Conservation (phyloP, 345 rosid species). For the Eucalyptus shirleyi region DNA sequence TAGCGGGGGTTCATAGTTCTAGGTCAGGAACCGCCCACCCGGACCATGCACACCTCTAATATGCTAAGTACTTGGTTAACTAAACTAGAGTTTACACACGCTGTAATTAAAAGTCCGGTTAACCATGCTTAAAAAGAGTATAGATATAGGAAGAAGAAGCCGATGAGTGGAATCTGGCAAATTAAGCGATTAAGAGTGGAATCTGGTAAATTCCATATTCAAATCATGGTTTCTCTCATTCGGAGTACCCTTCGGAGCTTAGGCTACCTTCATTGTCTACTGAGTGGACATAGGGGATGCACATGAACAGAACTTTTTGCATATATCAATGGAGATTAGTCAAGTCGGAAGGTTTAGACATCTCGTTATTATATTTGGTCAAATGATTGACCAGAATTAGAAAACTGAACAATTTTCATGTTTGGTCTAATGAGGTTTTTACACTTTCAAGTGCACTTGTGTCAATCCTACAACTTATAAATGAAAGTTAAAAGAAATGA, state of each 20-base stretch:
- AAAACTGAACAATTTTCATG: background rate
- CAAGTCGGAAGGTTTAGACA: too few species aligned
- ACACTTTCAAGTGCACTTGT: background rate
- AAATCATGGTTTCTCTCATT: background rate
- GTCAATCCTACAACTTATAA: background rate
- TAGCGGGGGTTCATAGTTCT: too few species aligned
- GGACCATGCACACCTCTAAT: too few species aligned
- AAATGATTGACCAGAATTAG: rapidly evolving
- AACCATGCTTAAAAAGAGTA: background rate
- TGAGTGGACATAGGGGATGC: too few species aligned
- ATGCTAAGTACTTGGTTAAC: background rate
- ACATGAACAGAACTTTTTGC: rapidly evolving
- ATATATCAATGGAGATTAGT: too few species aligned
- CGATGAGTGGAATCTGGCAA: background rate
- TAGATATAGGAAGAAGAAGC: background rate
- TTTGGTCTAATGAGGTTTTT: background rate
- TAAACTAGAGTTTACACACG: background rate
- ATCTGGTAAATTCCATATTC: too few species aligned
- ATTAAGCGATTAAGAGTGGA: background rate
- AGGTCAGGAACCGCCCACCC: too few species aligned
- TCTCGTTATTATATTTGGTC: too few species aligned
- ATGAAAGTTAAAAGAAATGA: background rate
- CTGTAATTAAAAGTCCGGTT: background rate
- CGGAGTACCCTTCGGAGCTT: rapidly evolving
- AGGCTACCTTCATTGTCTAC: rapidly evolving